phyloP scores from a whole-genome alignment of 441 rosid genomes.

The Aquilaria agallochum region DNA sequence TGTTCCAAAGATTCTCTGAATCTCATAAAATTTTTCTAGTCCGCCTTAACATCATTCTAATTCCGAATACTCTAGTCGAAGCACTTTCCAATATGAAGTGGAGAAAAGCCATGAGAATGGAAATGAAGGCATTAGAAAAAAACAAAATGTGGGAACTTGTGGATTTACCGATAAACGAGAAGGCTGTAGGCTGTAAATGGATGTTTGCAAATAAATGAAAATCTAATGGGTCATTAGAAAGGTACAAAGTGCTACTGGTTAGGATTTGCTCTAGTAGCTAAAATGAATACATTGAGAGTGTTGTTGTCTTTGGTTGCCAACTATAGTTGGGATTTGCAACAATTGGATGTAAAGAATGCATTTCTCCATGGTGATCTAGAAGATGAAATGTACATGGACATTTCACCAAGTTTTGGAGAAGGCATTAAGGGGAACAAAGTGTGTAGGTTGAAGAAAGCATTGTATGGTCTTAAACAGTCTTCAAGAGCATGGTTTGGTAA shows the following conservation, averaged over 20 bases:
- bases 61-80: neutral
- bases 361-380: neutral
- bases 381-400: neutral
- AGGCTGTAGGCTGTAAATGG: neutral
- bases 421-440: neutral
- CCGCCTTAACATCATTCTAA: neutral
- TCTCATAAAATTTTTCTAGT: no score
- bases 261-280: neutral
- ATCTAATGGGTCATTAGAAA: neutral
- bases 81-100: neutral
- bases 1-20: no score
- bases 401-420: neutral
- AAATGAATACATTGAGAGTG: neutral
- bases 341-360: no score
- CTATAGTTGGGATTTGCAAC: neutral
- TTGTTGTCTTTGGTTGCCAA: neutral
- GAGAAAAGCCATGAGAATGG: neutral
- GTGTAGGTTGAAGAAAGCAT: neutral
- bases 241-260: neutral
- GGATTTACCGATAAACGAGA: neutral
- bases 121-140: neutral
- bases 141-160: neutral
- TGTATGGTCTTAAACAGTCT: neutral
- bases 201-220: neutral
- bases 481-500: neutral